These are phyloP conservation scores for Chytriomyces hyalinus DNA, from an alignment of 192 early-diverging fungal genomes.

Conservation along the genomic window DNA sequence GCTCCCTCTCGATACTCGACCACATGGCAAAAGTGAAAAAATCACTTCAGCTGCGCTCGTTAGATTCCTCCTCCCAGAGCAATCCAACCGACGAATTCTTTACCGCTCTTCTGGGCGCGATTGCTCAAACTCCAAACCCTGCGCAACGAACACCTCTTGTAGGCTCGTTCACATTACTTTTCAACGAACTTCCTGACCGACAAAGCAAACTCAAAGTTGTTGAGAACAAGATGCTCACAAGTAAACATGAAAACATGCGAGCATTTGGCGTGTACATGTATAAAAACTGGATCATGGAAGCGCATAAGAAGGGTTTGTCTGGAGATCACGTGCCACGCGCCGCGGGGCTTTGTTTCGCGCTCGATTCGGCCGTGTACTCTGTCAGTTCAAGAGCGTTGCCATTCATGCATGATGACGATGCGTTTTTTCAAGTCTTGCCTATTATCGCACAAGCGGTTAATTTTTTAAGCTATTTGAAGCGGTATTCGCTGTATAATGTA, in stretches of 20 bases:
- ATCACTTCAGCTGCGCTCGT: too few species aligned
- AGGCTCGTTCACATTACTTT: too few species aligned
- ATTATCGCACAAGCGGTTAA: constrained; percentile 13
- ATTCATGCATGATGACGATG: constrained; percentile 7
- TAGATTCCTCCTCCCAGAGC: too few species aligned
- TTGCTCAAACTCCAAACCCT: too few species aligned
- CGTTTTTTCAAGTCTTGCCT: constrained; percentile 14
- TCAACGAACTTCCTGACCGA: too few species aligned
- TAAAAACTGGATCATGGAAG: constrained; percentile 14
- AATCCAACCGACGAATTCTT: too few species aligned
- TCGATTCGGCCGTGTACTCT: background rate
- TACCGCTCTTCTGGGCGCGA: too few species aligned
- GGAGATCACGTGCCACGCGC: background rate
- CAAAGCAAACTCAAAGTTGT: background rate
- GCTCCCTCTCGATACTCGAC: background rate
- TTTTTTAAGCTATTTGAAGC: constrained; percentile 19
- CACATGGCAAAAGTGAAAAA: background rate
- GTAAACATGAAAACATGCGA: constrained; percentile 3
- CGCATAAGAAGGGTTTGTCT: background rate
- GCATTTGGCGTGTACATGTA: constrained; percentile 14
- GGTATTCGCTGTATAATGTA: background rate
- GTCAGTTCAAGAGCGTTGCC: background rate
- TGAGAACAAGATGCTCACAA: background rate
- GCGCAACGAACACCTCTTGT: too few species aligned
- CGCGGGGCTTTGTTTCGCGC: background rate